These are phyloP conservation scores for Yamadazyma dushanensis DNA, from an alignment of 1,139 yeast genomes.

Conservation along the genomic window DNA sequence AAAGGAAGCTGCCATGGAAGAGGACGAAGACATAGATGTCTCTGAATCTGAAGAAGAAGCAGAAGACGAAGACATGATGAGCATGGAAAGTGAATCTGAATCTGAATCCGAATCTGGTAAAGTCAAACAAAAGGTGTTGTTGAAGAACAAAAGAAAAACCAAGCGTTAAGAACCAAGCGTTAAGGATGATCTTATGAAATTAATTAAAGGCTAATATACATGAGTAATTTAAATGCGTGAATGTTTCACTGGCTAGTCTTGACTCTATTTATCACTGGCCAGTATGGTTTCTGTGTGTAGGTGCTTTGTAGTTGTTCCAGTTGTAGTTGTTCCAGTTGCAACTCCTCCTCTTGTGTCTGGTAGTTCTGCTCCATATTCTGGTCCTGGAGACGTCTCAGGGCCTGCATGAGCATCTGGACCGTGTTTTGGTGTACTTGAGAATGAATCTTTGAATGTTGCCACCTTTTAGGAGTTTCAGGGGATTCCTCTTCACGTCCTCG, in stretches of 20 bases:
- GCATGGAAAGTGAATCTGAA: slow-evolving; percentile 31
- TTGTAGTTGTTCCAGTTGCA: slow-evolving; percentile 2
- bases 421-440: slow-evolving; percentile 32
- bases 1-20: slow-evolving; percentile 52
- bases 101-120: slow-evolving; percentile 39
- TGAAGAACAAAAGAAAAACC: slow-evolving; percentile 66
- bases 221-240: too few species aligned
- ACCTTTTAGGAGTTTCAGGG: slow-evolving; percentile 17
- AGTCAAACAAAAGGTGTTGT: slow-evolving; percentile 71
- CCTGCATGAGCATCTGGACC: slow-evolving; percentile 30
- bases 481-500: slow-evolving; percentile 11
- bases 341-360: slow-evolving; percentile 3
- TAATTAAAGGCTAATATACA: slow-evolving; percentile 9
- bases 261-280: slow-evolving; percentile 22
- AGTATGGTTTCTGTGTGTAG: slow-evolving; percentile 29
- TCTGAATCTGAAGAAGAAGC: slow-evolving; percentile 36
- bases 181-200: slow-evolving; percentile 15
- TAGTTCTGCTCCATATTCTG: not conserved
- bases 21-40: slow-evolving; percentile 39
- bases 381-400: slow-evolving; percentile 17
- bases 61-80: slow-evolving; percentile 36
- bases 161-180: slow-evolving; percentile 23
- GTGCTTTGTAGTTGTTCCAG: slow-evolving; percentile 7
- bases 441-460: slow-evolving; percentile 29
- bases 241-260: slow-evolving; percentile 1